These are phyloP conservation scores for Vitis cinerea DNA, from an alignment of 164 flowering plant species.

Conservation along the genomic window DNA sequence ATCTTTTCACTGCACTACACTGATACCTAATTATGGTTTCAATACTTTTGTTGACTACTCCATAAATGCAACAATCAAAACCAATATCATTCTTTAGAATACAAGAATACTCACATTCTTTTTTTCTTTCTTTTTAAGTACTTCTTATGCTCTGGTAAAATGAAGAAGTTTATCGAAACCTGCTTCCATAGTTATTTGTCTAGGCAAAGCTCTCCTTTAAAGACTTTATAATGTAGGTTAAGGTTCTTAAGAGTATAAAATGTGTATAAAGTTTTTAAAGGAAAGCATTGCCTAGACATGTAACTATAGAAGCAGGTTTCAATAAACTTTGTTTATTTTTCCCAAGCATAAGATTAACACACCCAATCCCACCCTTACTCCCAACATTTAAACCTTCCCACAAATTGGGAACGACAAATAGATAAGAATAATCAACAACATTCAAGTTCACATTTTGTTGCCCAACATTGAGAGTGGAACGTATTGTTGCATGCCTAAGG, in stretches of 20 bases:
- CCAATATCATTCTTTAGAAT: constrained; percentile 69
- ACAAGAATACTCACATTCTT: constrained; percentile 62
- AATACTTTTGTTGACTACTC: constrained; percentile 46
- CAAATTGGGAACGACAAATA: constrained; percentile 23
- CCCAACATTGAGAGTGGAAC: too few relatives aligned
- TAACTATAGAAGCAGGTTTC: too few relatives aligned
- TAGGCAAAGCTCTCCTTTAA: too few relatives aligned
- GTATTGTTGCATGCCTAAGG: too few relatives aligned
- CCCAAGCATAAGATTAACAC: too few relatives aligned
- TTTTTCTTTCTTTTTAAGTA: constrained; percentile 21
- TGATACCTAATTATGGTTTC: constrained; percentile 58
- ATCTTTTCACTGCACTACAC: constrained; percentile 8
- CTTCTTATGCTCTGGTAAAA: too few relatives aligned
- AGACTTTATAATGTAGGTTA: constrained; percentile 3
- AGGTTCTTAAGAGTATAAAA: neutral
- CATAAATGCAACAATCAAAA: constrained; percentile 64
- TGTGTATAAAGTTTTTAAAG: too few relatives aligned
- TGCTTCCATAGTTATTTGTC: too few relatives aligned
- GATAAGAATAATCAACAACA: constrained; percentile 30
- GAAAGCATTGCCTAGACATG: too few relatives aligned
- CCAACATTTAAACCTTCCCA: constrained; percentile 21
- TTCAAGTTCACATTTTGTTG: neutral
- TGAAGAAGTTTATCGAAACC: too few relatives aligned
- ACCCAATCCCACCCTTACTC: neutral
- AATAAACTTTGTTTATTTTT: too few relatives aligned